Evolutionary conservation across 768 basidiomycete genomes (phyloP).

Genomic region (Suillus plorans): DNA sequence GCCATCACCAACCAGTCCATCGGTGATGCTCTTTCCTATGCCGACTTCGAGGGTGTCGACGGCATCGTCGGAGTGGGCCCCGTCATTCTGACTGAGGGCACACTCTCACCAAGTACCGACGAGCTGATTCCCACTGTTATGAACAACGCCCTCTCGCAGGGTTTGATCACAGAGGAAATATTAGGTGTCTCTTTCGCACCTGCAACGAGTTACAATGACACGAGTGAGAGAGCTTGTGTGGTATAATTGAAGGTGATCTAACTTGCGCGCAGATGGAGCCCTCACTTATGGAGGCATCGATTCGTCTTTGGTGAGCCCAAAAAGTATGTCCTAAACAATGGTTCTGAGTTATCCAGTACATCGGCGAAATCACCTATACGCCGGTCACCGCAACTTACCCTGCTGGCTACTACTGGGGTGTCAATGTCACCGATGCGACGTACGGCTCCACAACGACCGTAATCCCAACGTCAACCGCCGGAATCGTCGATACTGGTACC

Average conservation of each 20-base stretch:
- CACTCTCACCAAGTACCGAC: constrained; percentile 5
- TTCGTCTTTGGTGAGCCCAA: constrained; percentile 8
- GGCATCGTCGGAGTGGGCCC: constrained; percentile 20
- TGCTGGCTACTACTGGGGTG: constrained; percentile 20
- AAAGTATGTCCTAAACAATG: neutral
- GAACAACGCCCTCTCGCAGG: constrained; percentile 17
- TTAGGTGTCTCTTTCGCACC: constrained; percentile 18
- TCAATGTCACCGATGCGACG: constrained; percentile 13
- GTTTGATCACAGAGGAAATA: constrained; percentile 13
- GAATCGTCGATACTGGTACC: constrained; percentile 23
- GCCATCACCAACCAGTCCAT: constrained; percentile 21
- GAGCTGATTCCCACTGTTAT: constrained; percentile 19
- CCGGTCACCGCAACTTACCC: constrained; percentile 20
- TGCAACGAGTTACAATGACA: constrained; percentile 11
- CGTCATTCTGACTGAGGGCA: constrained; percentile 12
- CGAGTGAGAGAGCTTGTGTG: neutral
- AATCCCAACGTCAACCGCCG: constrained; percentile 14
- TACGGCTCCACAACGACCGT: constrained; percentile 5
- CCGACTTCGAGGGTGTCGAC: constrained; percentile 19
- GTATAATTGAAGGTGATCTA: neutral
- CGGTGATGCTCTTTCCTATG: constrained; percentile 15
- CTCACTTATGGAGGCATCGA: constrained; percentile 20
- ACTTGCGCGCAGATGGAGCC: constrained; percentile 12
- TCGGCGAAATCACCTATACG: constrained; percentile 18
- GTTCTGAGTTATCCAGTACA: constrained; percentile 10